phyloP scores from a whole-genome alignment of 441 rosid genomes.

The Gossypium davidsonii region DNA sequence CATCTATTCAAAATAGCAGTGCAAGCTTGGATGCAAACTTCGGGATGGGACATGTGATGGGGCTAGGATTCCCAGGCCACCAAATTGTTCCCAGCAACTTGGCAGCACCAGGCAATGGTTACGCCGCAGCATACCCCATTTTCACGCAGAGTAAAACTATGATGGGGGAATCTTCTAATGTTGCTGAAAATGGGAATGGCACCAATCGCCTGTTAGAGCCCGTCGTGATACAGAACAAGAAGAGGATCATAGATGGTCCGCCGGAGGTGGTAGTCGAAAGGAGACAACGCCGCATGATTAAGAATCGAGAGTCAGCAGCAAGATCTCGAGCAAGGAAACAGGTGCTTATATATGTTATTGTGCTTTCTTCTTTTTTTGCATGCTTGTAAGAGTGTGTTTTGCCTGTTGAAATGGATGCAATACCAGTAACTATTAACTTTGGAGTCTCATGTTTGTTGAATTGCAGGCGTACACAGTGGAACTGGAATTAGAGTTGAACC shows the following conservation, averaged over 20 bases:
- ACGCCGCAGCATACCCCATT: slow-evolving; percentile 26
- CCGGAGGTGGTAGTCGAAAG: slow-evolving; percentile 69
- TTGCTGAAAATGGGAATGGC: slow-evolving; percentile 30
- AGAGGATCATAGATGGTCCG: slow-evolving; percentile 60
- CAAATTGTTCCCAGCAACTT: slow-evolving; percentile 21
- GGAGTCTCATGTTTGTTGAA: not conserved
- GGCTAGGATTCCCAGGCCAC: slow-evolving; percentile 22
- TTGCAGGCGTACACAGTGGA: slow-evolving; percentile 84
- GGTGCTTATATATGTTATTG: slow-evolving; percentile 26
- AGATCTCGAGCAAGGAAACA: slow-evolving; percentile 92
- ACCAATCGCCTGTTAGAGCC: slow-evolving; percentile 23
- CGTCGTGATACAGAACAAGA: slow-evolving; percentile 30
- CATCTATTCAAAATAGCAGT: slow-evolving; percentile 8
- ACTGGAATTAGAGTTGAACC: slow-evolving; percentile 69
- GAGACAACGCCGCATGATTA: slow-evolving; percentile 82
- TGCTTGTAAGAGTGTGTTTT: too few species aligned
- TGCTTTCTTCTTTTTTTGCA: too few species aligned
- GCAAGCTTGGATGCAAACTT: slow-evolving; percentile 28
- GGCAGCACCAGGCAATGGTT: slow-evolving; percentile 22
- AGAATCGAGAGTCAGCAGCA: slow-evolving; percentile 89
- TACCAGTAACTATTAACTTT: not conserved
- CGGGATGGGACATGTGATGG: slow-evolving; percentile 27
- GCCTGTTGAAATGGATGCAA: too few species aligned
- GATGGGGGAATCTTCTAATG: slow-evolving; percentile 32
- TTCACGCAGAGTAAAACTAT: slow-evolving; percentile 23